These are phyloP conservation scores for Orbilia blumenaviensis DNA, from an alignment of 2,329 filamentous ascomycete genomes.

Conservation along the genomic window DNA sequence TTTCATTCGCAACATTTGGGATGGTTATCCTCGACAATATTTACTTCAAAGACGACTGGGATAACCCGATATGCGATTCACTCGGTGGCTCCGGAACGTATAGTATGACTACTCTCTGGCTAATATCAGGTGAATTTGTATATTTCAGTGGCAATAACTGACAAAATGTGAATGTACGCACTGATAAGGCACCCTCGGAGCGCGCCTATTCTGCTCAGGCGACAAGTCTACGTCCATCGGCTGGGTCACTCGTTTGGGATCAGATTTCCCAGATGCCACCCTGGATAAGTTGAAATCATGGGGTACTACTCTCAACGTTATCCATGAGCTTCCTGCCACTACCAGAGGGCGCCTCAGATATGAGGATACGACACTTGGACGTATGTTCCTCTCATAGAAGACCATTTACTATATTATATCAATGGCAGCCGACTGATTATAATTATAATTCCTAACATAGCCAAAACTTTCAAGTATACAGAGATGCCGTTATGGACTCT, in stretches of 20 bases:
- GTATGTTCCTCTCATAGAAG: slow-evolving; percentile 6
- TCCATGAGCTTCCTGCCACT: slow-evolving; percentile 4
- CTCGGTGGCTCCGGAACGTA: slow-evolving; percentile 43
- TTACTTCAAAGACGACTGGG: slow-evolving; percentile 33
- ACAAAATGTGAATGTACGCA: too few relatives aligned
- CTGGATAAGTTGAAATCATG: slow-evolving; percentile 36
- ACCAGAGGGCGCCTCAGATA: slow-evolving; percentile 30
- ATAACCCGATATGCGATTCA: slow-evolving; percentile 24
- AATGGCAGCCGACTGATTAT: too few relatives aligned
- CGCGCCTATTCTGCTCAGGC: slow-evolving; percentile 26
- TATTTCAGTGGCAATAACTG: too few relatives aligned
- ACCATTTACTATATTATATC: neutral
- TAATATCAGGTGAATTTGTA: too few relatives aligned
- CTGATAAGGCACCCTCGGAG: slow-evolving; percentile 27
- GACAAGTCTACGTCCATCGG: slow-evolving; percentile 19
- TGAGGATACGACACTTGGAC: slow-evolving; percentile 28
- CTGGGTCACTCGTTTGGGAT: slow-evolving; percentile 40
- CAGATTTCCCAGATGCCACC: slow-evolving; percentile 11
- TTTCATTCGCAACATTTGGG: slow-evolving; percentile 31
- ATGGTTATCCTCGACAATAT: slow-evolving; percentile 48
- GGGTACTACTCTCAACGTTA: slow-evolving; percentile 31
- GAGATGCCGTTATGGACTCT: slow-evolving; percentile 32
- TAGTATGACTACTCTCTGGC: slow-evolving; percentile 21
- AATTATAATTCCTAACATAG: slow-evolving; percentile 1
- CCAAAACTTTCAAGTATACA: slow-evolving; percentile 28